A percentile compares a stretch with the other conserved stretches of the same genome.
phyloP scores from a whole-genome alignment of 78 protist genomes.

The Speleostelium caveatum region DNA sequence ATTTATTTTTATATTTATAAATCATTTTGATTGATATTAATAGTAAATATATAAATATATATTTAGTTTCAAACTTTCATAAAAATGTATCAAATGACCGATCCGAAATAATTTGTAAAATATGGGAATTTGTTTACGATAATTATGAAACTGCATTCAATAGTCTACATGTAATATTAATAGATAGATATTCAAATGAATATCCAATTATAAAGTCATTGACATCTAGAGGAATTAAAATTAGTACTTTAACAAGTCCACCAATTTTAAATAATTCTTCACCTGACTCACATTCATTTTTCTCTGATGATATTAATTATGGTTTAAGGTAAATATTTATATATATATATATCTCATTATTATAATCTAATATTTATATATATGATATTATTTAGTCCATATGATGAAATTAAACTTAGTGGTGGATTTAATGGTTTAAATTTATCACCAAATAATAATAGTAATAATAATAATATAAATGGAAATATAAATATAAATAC shows the following conservation, averaged over 20 bases:
- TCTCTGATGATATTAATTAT: constrained; percentile 9
- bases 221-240: constrained; percentile 33
- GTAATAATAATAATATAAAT: not conserved
- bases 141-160: constrained; percentile 14
- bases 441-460: no score
- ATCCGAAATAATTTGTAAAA: constrained; percentile 22
- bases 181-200: constrained; percentile 39
- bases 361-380: no score
- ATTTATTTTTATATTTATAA: not conserved
- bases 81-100: not conserved
- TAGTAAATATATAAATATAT: not conserved
- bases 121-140: constrained; percentile 65
- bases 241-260: constrained; percentile 12
- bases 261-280: constrained; percentile 6
- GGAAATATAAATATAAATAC: not conserved
- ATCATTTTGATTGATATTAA: not conserved
- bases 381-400: not conserved
- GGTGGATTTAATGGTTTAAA: not conserved
- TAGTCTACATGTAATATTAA: constrained; percentile 41
- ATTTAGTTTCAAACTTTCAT: not conserved
- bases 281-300: constrained; percentile 23
- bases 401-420: not conserved
- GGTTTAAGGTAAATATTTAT: constrained; percentile 28
- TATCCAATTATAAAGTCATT: constrained; percentile 35
- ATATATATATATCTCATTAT: constrained; percentile 5